A percentile compares a stretch with the other conserved stretches of the same genome.
These are phyloP conservation scores for Clavariopsis aquatica DNA, from an alignment of 495 filamentous ascomycete genomes.

Conservation along the genomic window DNA sequence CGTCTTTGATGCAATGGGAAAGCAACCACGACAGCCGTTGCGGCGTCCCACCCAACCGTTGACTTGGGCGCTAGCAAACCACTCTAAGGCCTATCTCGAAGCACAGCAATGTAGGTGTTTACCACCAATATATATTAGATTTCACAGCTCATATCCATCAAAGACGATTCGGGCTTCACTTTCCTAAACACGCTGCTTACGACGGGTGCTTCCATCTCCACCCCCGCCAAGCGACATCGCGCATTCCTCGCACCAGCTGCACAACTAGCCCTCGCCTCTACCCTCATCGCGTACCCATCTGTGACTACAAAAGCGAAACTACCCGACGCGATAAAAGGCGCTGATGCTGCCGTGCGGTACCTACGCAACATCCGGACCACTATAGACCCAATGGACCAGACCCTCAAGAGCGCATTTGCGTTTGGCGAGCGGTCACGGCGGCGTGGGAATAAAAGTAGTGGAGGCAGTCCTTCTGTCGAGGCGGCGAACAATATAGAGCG, in stretches of 20 bases:
- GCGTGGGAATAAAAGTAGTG: not conserved
- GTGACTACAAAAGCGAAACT: slow-evolving; percentile 62
- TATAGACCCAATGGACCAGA: slow-evolving; percentile 54
- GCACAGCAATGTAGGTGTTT: slow-evolving; percentile 25
- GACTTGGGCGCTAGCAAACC: slow-evolving; percentile 32
- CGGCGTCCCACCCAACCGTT: slow-evolving; percentile 22
- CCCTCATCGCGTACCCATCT: slow-evolving; percentile 68
- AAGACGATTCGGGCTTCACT: slow-evolving; percentile 68
- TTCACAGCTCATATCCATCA: not conserved
- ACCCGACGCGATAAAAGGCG: slow-evolving; percentile 54
- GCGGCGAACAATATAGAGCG: slow-evolving; percentile 49
- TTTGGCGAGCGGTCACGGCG: slow-evolving; percentile 45
- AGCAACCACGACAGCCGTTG: slow-evolving; percentile 11
- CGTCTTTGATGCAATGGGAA: slow-evolving; percentile 13
- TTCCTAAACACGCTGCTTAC: slow-evolving; percentile 67
- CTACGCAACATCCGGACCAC: slow-evolving; percentile 57
- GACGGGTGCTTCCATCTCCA: slow-evolving; percentile 51
- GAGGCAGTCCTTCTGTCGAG: slow-evolving; percentile 4
- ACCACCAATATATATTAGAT: not conserved
- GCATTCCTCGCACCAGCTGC: slow-evolving; percentile 55
- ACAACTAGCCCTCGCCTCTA: slow-evolving; percentile 67
- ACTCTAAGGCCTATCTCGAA: slow-evolving; percentile 35
- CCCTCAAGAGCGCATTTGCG: slow-evolving; percentile 55
- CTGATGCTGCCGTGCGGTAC: slow-evolving; percentile 58
- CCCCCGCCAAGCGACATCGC: slow-evolving; percentile 33